Evolutionary conservation across 257 asterid species (phyloP).

Genomic region (Fraxinus cuspidata): DNA sequence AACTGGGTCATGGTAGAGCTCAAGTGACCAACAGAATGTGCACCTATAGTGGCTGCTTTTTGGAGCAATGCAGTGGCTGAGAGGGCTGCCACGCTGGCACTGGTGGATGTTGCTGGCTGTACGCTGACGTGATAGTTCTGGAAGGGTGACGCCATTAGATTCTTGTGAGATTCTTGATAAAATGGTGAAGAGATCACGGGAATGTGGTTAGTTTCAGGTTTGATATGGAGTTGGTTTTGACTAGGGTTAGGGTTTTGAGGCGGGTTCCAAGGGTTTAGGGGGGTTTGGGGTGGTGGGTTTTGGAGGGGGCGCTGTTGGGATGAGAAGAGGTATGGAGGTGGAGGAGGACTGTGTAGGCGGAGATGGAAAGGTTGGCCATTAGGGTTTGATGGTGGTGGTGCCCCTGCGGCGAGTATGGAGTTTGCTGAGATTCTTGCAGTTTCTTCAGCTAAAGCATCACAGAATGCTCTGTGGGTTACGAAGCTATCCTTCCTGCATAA

Average conservation of each 20-base stretch:
- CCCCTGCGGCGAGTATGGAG: conserved; percentile 30
- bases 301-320: conserved; percentile 28
- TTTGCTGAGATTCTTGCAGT: conserved; percentile 79
- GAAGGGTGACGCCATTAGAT: conserved; percentile 24
- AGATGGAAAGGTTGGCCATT: conserved; percentile 34
- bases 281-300: neutral
- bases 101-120: neutral
- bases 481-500: conserved; percentile 77
- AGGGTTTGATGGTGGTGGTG: conserved; percentile 9
- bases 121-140: conserved; percentile 22
- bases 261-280: conserved; percentile 31
- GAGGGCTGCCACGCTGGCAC: conserved; percentile 31
- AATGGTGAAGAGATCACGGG: conserved; percentile 38
- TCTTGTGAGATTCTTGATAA: conserved; percentile 37
- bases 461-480: conserved; percentile 82
- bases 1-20: conserved; percentile 68
- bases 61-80: conserved; percentile 83
- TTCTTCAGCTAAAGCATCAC: conserved; percentile 90
- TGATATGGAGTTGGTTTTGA: conserved; percentile 35
- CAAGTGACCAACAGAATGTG: conserved; percentile 42
- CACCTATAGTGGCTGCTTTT: conserved; percentile 59
- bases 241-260: conserved; percentile 33
- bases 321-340: conserved; percentile 27
- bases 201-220: conserved; percentile 42
- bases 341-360: conserved; percentile 27